Percentiles rank a stretch among this genome's conserved stretches.
phyloP scores from a whole-genome alignment of 73 alveolate genomes.

The Uronychia setigera region DNA sequence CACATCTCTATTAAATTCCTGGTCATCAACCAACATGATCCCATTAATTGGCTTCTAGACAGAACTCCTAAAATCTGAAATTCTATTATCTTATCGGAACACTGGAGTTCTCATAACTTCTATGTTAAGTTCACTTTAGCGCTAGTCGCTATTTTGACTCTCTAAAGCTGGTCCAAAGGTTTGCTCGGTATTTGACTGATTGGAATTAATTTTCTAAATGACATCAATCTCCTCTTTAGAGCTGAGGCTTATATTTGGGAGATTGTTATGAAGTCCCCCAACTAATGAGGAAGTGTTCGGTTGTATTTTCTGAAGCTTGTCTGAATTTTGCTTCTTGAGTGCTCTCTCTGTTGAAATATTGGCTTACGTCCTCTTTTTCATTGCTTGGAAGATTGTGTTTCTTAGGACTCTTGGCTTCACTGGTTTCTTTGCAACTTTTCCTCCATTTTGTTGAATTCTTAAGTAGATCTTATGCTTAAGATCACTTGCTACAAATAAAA shows the following conservation, averaged over 20 bases:
- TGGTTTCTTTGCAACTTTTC: neutral
- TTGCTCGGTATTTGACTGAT: too few relatives aligned
- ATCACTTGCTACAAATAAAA: neutral
- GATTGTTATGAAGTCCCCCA: too few relatives aligned
- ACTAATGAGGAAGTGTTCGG: too few relatives aligned
- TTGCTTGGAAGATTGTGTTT: neutral
- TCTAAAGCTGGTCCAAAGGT: too few relatives aligned
- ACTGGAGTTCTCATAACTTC: too few relatives aligned
- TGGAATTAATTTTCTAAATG: too few relatives aligned
- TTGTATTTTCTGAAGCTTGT: neutral
- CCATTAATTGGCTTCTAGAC: neutral
- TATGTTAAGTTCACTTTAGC: too few relatives aligned
- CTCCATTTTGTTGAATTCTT: neutral
- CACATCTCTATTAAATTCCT: neutral
- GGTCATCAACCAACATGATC: neutral
- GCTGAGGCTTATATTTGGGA: too few relatives aligned
- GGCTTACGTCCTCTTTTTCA: neutral
- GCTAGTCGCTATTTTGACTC: too few relatives aligned
- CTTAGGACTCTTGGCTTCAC: neutral
- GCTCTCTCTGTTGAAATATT: neutral
- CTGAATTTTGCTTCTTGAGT: neutral
- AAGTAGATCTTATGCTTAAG: neutral
- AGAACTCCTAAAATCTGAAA: too few relatives aligned
- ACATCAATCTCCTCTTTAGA: too few relatives aligned
- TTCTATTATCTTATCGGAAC: too few relatives aligned